phyloP scores from a whole-genome alignment of 2,329 filamentous ascomycete genomes.

The Sporothrix euskadiensis region DNA sequence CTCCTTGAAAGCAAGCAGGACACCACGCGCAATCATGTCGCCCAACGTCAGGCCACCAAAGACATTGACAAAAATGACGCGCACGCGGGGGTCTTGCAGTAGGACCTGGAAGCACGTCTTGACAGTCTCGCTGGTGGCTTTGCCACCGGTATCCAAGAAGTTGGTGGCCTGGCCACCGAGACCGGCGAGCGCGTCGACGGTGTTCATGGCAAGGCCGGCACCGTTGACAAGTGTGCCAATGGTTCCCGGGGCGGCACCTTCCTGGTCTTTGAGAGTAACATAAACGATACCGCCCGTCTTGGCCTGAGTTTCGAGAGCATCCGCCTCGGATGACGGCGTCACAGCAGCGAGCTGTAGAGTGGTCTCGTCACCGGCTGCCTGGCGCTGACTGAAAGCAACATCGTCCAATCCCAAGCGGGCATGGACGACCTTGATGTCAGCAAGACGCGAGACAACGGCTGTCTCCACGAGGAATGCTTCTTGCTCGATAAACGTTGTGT shows the following conservation, averaged over 20 bases:
- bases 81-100: conserved; percentile 68
- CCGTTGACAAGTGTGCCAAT: conserved; percentile 88
- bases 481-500: conserved; percentile 49
- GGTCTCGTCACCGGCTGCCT: conserved; percentile 38
- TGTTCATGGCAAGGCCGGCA: conserved; percentile 89
- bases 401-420: conserved; percentile 53
- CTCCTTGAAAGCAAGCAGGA: conserved; percentile 71
- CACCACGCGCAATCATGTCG: conserved; percentile 77
- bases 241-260: conserved; percentile 44
- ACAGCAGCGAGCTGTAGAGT: not conserved
- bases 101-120: conserved; percentile 74
- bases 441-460: conserved; percentile 36
- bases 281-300: conserved; percentile 74
- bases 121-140: conserved; percentile 80
- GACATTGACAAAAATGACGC: conserved; percentile 63
- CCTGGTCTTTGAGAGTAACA: conserved; percentile 57
- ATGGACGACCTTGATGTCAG: conserved; percentile 39
- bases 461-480: conserved; percentile 52
- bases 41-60: conserved; percentile 64
- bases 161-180: conserved; percentile 72
- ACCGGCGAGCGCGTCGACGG: conserved; percentile 72
- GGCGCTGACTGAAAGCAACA: conserved; percentile 45
- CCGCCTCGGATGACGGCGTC: conserved; percentile 36
- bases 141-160: conserved; percentile 87
- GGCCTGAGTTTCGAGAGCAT: conserved; percentile 42